Evolutionary conservation across 495 filamentous ascomycete genomes (phyloP).

Genomic region (Saxispiralis lemnorum): DNA sequence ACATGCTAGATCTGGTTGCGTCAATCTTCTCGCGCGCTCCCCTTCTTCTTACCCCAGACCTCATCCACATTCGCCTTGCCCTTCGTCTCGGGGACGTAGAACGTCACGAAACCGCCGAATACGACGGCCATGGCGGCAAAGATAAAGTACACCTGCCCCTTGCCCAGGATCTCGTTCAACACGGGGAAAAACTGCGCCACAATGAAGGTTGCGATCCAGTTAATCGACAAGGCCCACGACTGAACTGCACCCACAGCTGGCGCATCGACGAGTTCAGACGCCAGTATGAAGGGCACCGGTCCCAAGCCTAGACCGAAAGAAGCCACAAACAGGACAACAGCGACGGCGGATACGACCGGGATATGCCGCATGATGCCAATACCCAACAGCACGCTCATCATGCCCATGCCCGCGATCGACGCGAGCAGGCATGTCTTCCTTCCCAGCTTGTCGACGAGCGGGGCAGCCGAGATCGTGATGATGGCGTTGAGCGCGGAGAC

Average conservation of each 20-base stretch:
- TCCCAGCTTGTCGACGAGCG: slow-evolving; percentile 68
- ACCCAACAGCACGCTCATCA: slow-evolving; percentile 53
- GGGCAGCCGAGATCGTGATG: slow-evolving; percentile 62
- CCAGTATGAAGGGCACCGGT: slow-evolving; percentile 84
- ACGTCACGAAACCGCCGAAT: slow-evolving; percentile 46
- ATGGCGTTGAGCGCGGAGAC: slow-evolving; percentile 76
- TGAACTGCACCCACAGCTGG: slow-evolving; percentile 83
- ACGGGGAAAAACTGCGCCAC: slow-evolving; percentile 89
- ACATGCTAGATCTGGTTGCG: neutral
- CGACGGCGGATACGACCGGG: slow-evolving; percentile 57
- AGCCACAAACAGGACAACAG: slow-evolving; percentile 67
- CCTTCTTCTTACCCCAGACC: slow-evolving; percentile 61
- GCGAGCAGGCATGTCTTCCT: slow-evolving; percentile 66
- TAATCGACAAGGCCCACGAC: slow-evolving; percentile 64
- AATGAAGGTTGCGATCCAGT: slow-evolving; percentile 78
- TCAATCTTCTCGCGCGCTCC: slow-evolving; percentile 8
- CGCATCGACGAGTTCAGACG: slow-evolving; percentile 70
- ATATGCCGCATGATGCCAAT: slow-evolving; percentile 52
- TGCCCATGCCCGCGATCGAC: slow-evolving; percentile 70
- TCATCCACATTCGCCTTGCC: slow-evolving; percentile 67
- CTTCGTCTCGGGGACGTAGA: slow-evolving; percentile 65
- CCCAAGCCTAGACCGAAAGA: slow-evolving; percentile 85
- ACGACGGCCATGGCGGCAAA: slow-evolving; percentile 58
- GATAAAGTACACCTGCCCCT: slow-evolving; percentile 72
- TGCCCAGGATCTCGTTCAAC: slow-evolving; percentile 53